Conservation (phyloP, 306 rosid genomes). For the Herpetospermum pedunculosum region DNA sequence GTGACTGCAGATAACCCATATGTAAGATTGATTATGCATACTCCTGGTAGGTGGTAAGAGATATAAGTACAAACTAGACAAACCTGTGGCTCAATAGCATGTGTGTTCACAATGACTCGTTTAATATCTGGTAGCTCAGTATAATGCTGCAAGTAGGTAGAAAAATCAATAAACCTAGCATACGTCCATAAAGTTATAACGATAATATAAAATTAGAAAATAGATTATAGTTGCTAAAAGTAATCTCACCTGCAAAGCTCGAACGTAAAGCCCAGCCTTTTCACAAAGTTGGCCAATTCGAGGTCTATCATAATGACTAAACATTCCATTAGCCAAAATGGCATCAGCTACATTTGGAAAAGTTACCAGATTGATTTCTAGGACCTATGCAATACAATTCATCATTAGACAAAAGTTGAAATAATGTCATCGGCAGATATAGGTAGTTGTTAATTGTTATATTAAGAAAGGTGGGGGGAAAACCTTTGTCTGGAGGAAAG, state of each 20-base stretch:
- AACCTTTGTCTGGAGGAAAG: conserved; percentile 88
- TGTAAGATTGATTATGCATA: conserved; percentile 12
- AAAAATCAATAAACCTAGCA: conserved; percentile 8
- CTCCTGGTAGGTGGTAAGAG: not conserved
- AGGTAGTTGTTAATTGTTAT: not conserved
- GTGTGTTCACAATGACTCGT: conserved; percentile 93
- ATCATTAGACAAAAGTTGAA: conserved; percentile 11
- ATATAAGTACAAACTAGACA: conserved; percentile 18
- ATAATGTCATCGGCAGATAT: conserved; percentile 4
- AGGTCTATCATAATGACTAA: conserved; percentile 96
- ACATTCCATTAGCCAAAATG: conserved; percentile 97
- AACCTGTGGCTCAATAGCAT: conserved; percentile 99
- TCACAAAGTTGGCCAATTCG: conserved; percentile 95
- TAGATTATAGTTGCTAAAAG: conserved; percentile 12
- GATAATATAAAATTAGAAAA: not conserved
- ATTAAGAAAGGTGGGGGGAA: conserved; percentile 2
- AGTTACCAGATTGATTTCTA: conserved; percentile 93
- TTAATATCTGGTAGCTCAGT: conserved; percentile 95
- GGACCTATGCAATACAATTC: conserved; percentile 41
- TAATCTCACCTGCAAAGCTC: conserved; percentile 83
- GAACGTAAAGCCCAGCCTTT: conserved; percentile 89
- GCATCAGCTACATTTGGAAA: conserved; percentile 99
- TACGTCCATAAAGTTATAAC: not conserved
- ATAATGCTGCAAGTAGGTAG: conserved; percentile 70
- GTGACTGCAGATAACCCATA: conserved; percentile 49